Evolutionary conservation across 805 yeast species (phyloP).

Genomic region (Blastobotrys americana): DNA sequence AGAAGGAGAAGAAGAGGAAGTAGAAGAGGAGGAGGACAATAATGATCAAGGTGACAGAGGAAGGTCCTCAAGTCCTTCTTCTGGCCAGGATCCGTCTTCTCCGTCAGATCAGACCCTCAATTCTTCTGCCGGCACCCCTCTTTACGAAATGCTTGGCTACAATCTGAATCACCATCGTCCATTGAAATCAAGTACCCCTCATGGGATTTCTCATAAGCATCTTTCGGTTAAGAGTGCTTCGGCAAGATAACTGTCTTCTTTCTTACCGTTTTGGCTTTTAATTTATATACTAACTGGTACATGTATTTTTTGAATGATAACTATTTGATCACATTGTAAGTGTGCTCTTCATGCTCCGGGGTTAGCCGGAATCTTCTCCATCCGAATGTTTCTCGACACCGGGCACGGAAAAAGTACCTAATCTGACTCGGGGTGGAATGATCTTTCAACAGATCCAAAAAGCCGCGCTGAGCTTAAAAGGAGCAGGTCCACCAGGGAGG

Average conservation of each 20-base stretch:
- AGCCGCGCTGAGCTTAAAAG: too few species aligned
- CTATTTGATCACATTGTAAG: conserved; percentile 1
- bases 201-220: conserved; percentile 1
- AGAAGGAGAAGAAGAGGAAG: conserved; percentile 27
- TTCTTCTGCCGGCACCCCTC: background rate
- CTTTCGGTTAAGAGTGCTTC: conserved; percentile 2
- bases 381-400: too few species aligned
- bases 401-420: too few species aligned
- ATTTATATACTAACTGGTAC: background rate
- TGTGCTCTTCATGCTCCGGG: too few species aligned
- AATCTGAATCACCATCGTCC: conserved; percentile 1
- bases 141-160: conserved; percentile 9
- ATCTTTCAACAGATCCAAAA: too few species aligned
- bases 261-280: background rate
- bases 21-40: conserved; percentile 5
- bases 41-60: too few species aligned
- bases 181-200: conserved; percentile 2
- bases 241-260: background rate
- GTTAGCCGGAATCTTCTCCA: too few species aligned
- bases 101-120: too few species aligned
- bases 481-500: too few species aligned
- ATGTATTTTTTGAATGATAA: background rate
- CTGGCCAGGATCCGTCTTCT: too few species aligned
- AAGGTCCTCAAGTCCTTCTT: too few species aligned
- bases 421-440: too few species aligned